Percentiles rank a stretch among this genome's conserved stretches.
Conservation (phyloP, 2,329 filamentous ascomycete species). For the Fusarium armeniacum region DNA sequence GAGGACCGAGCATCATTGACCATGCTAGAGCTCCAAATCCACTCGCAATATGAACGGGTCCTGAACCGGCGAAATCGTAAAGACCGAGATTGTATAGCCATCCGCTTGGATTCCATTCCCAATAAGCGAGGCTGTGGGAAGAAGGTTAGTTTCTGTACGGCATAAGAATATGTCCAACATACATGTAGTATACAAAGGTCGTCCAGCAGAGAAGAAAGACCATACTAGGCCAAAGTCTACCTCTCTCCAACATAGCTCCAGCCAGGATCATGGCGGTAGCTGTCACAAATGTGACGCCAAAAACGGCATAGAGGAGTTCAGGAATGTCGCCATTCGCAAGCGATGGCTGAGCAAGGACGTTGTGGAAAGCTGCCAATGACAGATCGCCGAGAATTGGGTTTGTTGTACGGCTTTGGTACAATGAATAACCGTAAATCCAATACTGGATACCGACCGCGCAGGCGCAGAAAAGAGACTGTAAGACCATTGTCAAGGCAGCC, state of each 20-base stretch:
- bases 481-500: constrained; percentile 60
- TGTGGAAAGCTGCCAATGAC: constrained; percentile 54
- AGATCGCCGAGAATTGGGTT: constrained; percentile 56
- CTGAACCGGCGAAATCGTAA: constrained; percentile 72
- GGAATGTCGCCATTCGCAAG: constrained; percentile 56
- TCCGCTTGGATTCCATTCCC: constrained; percentile 76
- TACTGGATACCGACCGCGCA: constrained; percentile 62
- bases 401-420: constrained; percentile 57
- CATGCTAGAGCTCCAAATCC: constrained; percentile 75
- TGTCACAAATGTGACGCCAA: constrained; percentile 57
- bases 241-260: constrained; percentile 57
- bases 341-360: constrained; percentile 56
- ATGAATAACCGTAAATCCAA: constrained; percentile 63
- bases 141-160: background rate
- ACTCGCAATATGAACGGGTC: constrained; percentile 74
- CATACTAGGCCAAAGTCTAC: constrained; percentile 63
- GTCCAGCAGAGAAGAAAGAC: constrained; percentile 75
- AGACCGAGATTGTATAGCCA: constrained; percentile 74
- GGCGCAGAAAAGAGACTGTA: constrained; percentile 63
- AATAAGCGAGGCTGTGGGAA: constrained; percentile 65
- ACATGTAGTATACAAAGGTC: constrained; percentile 71
- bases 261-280: constrained; percentile 58
- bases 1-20: constrained; percentile 72
- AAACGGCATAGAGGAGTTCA: constrained; percentile 57
- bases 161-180: background rate